Base-by-base conservation (phyloP, 2,329 filamentous ascomycete species). In the Pseudogymnoascus sp. region DNA sequence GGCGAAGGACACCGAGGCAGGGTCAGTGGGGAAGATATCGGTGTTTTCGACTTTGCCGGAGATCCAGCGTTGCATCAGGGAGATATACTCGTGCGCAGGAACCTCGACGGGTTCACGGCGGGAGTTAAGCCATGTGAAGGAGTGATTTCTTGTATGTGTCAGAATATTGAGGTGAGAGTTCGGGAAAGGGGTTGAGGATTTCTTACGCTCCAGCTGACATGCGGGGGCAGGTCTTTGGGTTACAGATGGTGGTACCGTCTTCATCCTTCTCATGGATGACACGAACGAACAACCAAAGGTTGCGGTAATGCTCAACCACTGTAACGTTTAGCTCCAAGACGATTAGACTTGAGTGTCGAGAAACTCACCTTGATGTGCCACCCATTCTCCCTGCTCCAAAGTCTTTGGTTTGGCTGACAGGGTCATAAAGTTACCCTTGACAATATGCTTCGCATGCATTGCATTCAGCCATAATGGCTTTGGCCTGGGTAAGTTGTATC, bases 401-500 rank as follows among this genome's bases (percentile, higher is more conserved):
- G 94, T 92, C 77, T 92, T 92, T 19, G 92, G 92, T 70, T 92
- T 88, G 57, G 91, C 90, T 68, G 92, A 95, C 62, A 97, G 76
- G 9, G 92, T 96, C 86, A 96, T 90, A 72, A 97, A 96, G 76
- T 96, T 97, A 62, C 92, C 92, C 77, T 92, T 95, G 69, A 96
- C 92, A 65, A 96, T 95, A 69, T 95, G 85, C 71, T 87, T 89
- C 59, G 88, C 86, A 71, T 89, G 88, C 63, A 83, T 76, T 60
- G 86, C 81, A 69, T 89, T 86, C 68, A 91, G 83, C 84, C 89
- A 91, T 63, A 89, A 76, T 13, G 89, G 89, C 62, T 84, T 76
- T 30, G 82, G 82, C 38, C 82, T 80, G 61, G 86, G 86, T 62
- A 89, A 77, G 66, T 86, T 83, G 69, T 85, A 85, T 10, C 77